These are phyloP conservation scores for Agrostemma githago DNA, from an alignment of 148 eudicot genomes.

Conservation along the genomic window DNA sequence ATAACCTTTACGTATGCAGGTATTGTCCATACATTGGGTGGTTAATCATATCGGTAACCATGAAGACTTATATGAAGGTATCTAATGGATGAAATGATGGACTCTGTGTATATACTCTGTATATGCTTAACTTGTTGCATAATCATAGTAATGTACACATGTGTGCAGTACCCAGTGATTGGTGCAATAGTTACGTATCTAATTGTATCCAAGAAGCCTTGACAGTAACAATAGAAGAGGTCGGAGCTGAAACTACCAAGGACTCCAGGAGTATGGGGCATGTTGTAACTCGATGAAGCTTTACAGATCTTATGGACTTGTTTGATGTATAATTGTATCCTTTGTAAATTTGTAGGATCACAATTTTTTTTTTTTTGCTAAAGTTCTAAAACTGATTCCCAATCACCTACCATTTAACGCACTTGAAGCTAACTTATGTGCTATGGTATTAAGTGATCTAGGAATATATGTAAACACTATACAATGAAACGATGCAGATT, in stretches of 20 bases:
- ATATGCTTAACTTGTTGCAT: not conserved
- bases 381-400: too few relatives aligned
- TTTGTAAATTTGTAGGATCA: not conserved
- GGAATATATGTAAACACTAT: too few relatives aligned
- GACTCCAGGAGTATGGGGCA: too few relatives aligned
- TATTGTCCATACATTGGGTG: slow-evolving; percentile 19
- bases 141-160: not conserved
- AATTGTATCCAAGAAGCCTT: not conserved
- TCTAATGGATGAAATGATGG: not conserved
- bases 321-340: not conserved
- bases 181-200: not conserved
- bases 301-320: not conserved
- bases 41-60: not conserved
- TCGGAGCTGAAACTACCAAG: not conserved
- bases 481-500: too few relatives aligned
- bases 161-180: slow-evolving; percentile 7
- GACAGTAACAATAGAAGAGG: not conserved
- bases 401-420: too few relatives aligned
- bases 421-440: too few relatives aligned
- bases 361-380: too few relatives aligned
- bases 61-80: slow-evolving; percentile 18
- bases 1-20: not conserved
- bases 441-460: too few relatives aligned
- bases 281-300: not conserved
- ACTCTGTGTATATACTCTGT: too few relatives aligned